phyloP scores from a whole-genome alignment of 2,329 filamentous ascomycete species.

The Hymenoscyphus linearis region DNA sequence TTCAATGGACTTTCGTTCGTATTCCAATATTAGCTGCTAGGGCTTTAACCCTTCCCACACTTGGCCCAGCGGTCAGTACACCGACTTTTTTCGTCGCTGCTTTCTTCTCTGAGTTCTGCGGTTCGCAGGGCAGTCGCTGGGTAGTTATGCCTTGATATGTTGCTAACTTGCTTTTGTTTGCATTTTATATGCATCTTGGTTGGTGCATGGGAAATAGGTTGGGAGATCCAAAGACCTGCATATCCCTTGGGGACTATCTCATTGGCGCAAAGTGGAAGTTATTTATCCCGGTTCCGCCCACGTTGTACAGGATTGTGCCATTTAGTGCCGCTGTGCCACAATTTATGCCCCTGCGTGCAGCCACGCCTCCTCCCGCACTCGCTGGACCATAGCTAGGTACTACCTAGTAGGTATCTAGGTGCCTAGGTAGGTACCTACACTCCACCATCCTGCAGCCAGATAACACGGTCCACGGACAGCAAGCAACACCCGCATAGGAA shows the following conservation, averaged over 20 bases:
- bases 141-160: conserved; percentile 3
- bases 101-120: conserved; percentile 11
- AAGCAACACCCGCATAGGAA: conserved; percentile 6
- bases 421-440: no score
- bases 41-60: conserved; percentile 8
- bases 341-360: conserved; percentile 3
- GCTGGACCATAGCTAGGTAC: no score
- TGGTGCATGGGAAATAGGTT: background rate
- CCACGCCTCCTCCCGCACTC: conserved; percentile 11
- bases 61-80: conserved; percentile 6
- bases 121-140: background rate
- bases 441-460: conserved; percentile 12
- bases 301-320: conserved; percentile 13
- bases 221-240: conserved; percentile 6
- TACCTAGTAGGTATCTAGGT: no score
- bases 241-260: conserved; percentile 8
- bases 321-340: no score
- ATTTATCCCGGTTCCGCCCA: background rate
- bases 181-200: conserved; percentile 6
- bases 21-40: conserved; percentile 5
- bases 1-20: conserved; percentile 2
- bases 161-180: conserved; percentile 17
- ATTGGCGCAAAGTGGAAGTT: conserved; percentile 6
- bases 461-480: conserved; percentile 10
- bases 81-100: background rate